Base-by-base conservation (phyloP, 345 rosid genomes). In the Camelina laxa region DNA sequence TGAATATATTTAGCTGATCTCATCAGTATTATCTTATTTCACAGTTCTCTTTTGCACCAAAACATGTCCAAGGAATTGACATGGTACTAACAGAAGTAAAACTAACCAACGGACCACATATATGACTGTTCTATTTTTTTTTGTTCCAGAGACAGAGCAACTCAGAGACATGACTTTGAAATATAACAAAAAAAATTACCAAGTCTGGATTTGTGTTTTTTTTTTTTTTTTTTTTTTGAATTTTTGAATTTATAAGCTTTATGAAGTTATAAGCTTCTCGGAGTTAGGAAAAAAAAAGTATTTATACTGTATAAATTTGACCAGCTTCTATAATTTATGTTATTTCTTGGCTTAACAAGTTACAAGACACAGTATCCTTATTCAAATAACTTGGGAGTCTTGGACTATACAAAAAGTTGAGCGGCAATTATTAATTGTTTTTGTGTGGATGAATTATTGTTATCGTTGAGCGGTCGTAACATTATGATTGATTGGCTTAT, bases 1-100 rank as follows among this genome's bases (percentile, higher is more conserved):
- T 59, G 39, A 59, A 58, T 24, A 66, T 65, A 67, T 20, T 67
- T 11, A 30, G 50, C n/a, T 58, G 47, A 31, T 44, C 19, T 14
- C 42, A 30, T 58, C 20, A 13, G 5, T 42, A 42, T 15, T 15
- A 16, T n/a, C 16, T 65, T 16, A 27, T 6, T 56, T 22, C 22
- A n/a, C 30, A 69, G 19, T 21, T 21, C 41, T 33, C 16, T 41
- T 38, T 21, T 69, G 9, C 14, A 45, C 55, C 9, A 57, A 35
- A 70, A 47, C 36, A 45, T 59, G 36, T 30, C 48, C 14, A 58
- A 41, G 33, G 15, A 44, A 58, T 7, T 24, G 27, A 0, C 24
- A 27, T 55, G 4, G 21, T 33, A 15, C 39, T 8, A 15, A 15
- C 31, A 56, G n/a, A 30, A 30, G 17, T n/a, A 56, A 6, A 13